phyloP scores from a whole-genome alignment of 1,284 basidiomycete genomes.

The Porogramme epimiltina region DNA sequence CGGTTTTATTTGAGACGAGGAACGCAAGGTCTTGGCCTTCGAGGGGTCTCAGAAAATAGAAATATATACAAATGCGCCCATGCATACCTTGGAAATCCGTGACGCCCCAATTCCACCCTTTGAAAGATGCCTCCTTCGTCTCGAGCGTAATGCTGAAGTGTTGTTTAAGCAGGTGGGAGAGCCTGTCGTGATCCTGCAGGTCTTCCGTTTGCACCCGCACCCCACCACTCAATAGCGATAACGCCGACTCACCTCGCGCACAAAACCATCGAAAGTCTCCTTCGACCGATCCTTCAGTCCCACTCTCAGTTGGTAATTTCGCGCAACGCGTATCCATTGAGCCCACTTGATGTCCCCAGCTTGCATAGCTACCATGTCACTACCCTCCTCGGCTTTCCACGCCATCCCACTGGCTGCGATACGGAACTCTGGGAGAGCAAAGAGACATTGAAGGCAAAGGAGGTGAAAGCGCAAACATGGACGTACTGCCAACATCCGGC shows the following conservation, averaged over 20 bases:
- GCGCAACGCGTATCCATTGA: constrained; percentile 90
- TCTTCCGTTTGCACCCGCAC: background rate
- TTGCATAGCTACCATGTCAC: constrained; percentile 66
- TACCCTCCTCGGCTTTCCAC: constrained; percentile 82
- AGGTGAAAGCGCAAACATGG: background rate
- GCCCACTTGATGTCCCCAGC: constrained; percentile 83
- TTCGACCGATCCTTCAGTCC: constrained; percentile 75
- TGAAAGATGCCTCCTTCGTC: constrained; percentile 84
- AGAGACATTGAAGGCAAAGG: background rate
- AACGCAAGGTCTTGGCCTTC: constrained; percentile 90
- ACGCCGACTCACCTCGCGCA: constrained; percentile 70
- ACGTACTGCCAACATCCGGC: constrained; percentile 75
- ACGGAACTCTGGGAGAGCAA: constrained; percentile 69
- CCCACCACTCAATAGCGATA: too few relatives aligned
- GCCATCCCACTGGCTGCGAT: constrained; percentile 88
- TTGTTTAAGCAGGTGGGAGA: constrained; percentile 77
- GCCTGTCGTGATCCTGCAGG: constrained; percentile 80
- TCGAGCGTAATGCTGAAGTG: constrained; percentile 88
- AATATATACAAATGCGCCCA: background rate
- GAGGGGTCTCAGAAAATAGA: background rate
- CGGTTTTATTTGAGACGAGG: constrained; percentile 85
- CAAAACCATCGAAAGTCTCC: constrained; percentile 94
- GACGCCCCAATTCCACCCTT: constrained; percentile 99
- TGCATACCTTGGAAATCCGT: constrained; percentile 88
- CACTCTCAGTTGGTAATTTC: constrained; percentile 89